Evolutionary conservation across 1,284 basidiomycete species (phyloP), one percentile per base, ranked within the genome.

Genomic region (Golubevia sp.): DNA sequence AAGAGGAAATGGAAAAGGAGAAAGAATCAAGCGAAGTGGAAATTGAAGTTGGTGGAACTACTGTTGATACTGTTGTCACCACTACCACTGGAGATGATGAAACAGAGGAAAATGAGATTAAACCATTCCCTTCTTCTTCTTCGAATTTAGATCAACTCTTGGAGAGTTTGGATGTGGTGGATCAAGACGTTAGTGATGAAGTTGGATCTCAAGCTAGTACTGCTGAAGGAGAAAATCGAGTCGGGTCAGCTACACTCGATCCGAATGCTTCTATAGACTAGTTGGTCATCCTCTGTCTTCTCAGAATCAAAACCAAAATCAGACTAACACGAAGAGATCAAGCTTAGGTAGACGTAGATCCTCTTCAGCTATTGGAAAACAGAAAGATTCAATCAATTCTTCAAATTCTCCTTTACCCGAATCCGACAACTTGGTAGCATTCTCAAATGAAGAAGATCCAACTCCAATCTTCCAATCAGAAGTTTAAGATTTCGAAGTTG

Each of bases 1-100:
- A 77, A 83, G 59, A 68, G 64, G n/a, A 34, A 34, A 34, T 34
- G 30, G 30, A 11, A 34, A 34, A 3, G 30, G 11, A 34, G 11
- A 11, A 5, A 11, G 11, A 34, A 34, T 34, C 30, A 44, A 18
- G 38, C 38, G 38, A 44, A 44, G 38, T 13, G 38, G 38, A 44
- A 44, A 44, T 13, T 44, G 38, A 44, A 44, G 38, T 13, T 44
- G 38, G 38, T 44, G 38, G 38, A 44, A 18, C 13, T 44, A 18
- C 13, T 8, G 18, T 44, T 44, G 38, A 44, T 8, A 44, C 18
- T 44, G 38, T n/a, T n/a, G n/a, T n/a, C n/a, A n/a, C n/a, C n/a
- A n/a, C n/a, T n/a, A n/a, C n/a, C n/a, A n/a, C n/a, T n/a, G n/a
- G n/a, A n/a, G n/a, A n/a, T n/a, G n/a, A n/a, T n/a, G n/a, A n/a